phyloP scores from a whole-genome alignment of 495 filamentous ascomycete genomes.

The Glarea lozoyensis region DNA sequence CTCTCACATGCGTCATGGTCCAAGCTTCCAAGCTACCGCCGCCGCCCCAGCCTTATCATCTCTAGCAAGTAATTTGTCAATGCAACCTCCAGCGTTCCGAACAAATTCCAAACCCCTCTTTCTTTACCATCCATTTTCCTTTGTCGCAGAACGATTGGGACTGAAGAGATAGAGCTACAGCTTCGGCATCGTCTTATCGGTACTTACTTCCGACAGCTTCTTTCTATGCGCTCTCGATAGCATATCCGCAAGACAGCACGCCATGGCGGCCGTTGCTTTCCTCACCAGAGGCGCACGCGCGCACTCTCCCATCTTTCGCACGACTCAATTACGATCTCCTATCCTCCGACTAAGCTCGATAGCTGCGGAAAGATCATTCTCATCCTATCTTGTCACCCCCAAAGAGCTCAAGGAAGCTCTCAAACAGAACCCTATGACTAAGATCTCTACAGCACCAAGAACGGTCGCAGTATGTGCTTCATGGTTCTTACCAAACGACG shows the following conservation, averaged over 20 bases:
- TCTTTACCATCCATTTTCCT: background rate
- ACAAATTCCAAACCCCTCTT: constrained; percentile 11
- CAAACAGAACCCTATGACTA: constrained; percentile 61
- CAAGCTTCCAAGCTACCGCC: background rate
- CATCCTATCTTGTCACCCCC: constrained; percentile 78
- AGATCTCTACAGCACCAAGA: constrained; percentile 67
- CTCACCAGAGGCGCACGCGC: constrained; percentile 2
- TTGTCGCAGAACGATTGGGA: background rate
- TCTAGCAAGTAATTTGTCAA: background rate
- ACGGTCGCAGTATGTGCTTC: constrained; percentile 83
- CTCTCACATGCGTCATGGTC: no score
- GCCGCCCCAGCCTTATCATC: background rate
- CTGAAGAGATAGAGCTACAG: no score
- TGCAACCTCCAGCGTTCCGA: background rate
- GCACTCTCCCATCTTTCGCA: constrained; percentile 1
- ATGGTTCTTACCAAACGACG: constrained; percentile 94
- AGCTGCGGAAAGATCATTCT: constrained; percentile 39
- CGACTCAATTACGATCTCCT: constrained; percentile 6
- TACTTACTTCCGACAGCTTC: background rate
- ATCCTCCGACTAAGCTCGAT: constrained; percentile 4
- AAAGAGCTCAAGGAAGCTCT: constrained; percentile 72
- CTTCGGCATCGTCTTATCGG: no score
- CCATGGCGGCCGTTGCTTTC: constrained; percentile 15
- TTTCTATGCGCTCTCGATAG: constrained; percentile 12
- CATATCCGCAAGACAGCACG: constrained; percentile 5